Conservation (phyloP, 148 eudicot genomes). For the Cornus florida region DNA sequence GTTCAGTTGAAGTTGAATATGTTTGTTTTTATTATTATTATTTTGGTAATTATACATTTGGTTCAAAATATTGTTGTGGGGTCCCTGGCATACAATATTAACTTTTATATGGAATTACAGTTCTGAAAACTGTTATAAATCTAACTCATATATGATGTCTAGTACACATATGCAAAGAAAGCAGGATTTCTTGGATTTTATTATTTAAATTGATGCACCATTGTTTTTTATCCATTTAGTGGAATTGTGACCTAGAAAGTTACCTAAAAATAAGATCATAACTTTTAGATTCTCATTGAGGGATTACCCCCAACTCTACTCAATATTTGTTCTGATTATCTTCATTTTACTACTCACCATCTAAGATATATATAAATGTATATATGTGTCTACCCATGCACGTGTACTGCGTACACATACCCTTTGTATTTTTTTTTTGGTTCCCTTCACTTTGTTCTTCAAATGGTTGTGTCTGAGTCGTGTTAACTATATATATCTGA, state of each 20-base stretch:
- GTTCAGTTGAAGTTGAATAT: background rate
- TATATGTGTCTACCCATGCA: no score
- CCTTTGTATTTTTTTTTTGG: no score
- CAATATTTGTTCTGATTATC: background rate
- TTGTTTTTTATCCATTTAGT: background rate
- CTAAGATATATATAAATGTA: background rate
- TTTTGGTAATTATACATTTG: background rate
- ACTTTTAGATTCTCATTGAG: background rate
- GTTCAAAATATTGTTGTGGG: background rate
- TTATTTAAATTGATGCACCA: background rate
- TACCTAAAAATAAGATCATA: background rate
- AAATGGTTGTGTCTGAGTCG: background rate
- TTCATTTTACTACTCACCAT: background rate
- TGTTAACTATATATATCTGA: background rate
- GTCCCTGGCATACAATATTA: background rate
- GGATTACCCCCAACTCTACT: background rate
- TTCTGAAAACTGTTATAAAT: background rate
- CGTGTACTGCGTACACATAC: no score
- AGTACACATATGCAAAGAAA: background rate
- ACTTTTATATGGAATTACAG: background rate
- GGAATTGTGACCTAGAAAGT: background rate
- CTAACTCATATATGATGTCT: background rate
- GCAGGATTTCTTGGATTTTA: background rate
- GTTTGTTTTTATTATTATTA: background rate
- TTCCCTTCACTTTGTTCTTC: background rate